Evolutionary conservation across 805 yeast species (phyloP).

Genomic region (Wickerhamiella bombiphila): DNA sequence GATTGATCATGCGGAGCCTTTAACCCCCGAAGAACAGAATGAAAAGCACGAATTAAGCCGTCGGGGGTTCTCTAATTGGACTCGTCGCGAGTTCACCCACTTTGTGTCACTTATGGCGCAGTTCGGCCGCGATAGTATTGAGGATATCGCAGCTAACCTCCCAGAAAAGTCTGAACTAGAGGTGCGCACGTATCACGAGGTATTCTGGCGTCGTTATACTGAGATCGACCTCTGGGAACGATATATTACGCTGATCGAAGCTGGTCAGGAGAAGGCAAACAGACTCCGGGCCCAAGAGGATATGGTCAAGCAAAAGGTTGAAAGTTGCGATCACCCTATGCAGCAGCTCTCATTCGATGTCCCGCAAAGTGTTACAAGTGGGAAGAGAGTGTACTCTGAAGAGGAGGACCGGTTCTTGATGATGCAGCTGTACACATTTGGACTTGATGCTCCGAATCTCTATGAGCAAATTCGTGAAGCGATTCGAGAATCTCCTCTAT

Average conservation of each 20-base stretch:
- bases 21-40: constrained; percentile 67
- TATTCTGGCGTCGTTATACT: constrained; percentile 65
- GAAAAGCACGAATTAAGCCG: constrained; percentile 41
- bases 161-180: constrained; percentile 73
- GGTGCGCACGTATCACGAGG: constrained; percentile 57
- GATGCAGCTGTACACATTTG: constrained; percentile 64
- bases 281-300: constrained; percentile 59
- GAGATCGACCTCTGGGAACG: constrained; percentile 84
- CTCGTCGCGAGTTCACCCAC: constrained; percentile 72
- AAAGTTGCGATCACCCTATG: constrained; percentile 58
- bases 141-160: constrained; percentile 60
- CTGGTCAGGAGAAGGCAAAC: constrained; percentile 72
- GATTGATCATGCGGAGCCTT: constrained; percentile 59
- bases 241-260: constrained; percentile 63
- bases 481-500: constrained; percentile 57
- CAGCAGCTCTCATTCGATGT: constrained; percentile 57
- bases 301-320: constrained; percentile 59
- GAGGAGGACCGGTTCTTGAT: constrained; percentile 84
- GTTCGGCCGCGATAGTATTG: constrained; percentile 64
- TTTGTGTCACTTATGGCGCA: constrained; percentile 62
- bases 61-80: constrained; percentile 72
- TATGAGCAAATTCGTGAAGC: constrained; percentile 67
- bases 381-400: constrained; percentile 53
- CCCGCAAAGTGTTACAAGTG: constrained; percentile 50
- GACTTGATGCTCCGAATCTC: constrained; percentile 63